Conservation (phyloP, 371 early-diverging fungal genomes). For the Rhizopus microsporus region DNA sequence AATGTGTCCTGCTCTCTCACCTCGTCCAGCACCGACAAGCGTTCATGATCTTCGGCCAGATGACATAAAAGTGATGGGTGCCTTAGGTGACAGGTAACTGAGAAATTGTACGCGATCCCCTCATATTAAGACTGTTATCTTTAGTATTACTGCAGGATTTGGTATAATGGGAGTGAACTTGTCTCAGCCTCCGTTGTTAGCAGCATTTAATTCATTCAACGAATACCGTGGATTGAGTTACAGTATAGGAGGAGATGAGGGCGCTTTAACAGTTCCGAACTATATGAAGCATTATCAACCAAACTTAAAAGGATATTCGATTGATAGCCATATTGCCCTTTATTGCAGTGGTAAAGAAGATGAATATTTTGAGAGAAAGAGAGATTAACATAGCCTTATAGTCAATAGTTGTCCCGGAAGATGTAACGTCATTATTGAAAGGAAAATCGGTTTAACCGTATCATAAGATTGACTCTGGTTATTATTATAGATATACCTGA, state of each 20-base stretch:
- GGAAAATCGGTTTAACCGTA: constrained; percentile 3
- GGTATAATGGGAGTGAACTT: constrained; percentile 28
- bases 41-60: constrained; percentile 29
- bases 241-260: constrained; percentile 44
- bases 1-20: constrained; percentile 22
- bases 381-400: neutral
- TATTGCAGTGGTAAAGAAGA: constrained; percentile 24
- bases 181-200: neutral
- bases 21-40: constrained; percentile 13
- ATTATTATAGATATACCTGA: constrained; percentile 25
- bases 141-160: constrained; percentile 44
- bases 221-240: constrained; percentile 51
- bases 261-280: constrained; percentile 43
- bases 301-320: constrained; percentile 33
- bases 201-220: constrained; percentile 11
- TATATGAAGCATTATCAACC: constrained; percentile 43
- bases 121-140: neutral
- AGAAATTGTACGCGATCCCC: neutral
- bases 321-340: constrained; percentile 36
- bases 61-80: constrained; percentile 33
- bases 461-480: neutral
- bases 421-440: neutral
- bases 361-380: neutral
- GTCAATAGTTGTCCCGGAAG: constrained; percentile 1
- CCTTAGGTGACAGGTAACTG: constrained; percentile 30